Evolutionary conservation across 1,284 basidiomycete genomes (phyloP), one percentile per base, ranked within the genome.

Genomic region (Trichosporon coremiiforme): DNA sequence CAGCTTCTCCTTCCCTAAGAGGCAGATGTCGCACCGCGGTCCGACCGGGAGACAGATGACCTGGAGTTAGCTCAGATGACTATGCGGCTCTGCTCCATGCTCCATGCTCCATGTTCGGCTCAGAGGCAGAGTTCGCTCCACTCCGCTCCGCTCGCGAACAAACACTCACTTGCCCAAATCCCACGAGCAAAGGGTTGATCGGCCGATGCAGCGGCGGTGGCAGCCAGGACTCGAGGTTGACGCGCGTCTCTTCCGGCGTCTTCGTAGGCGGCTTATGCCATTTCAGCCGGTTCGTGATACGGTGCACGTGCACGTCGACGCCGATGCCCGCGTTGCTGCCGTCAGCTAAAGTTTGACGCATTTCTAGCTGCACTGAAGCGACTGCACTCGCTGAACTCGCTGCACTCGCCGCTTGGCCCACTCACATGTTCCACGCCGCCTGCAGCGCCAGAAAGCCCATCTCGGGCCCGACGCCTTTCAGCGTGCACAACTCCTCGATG

Each of bases 271-370:
- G 89, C 67, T 88, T 88, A 81, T 97, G 94, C 96, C 96, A 98
- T 22, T 91, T 90, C 0, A 98, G 84, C 20, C 95, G 87, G 76
- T 98, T 96, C 15, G 94, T 94, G 69, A 98, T 95, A 0, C 96
- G 86, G 76, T 98, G 95, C 0, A 99, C 96, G 78, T 99, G 95
- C 0, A 94, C 91, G 76, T 98, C 96, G 0, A 98, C 95, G 0
- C 96, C 96, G 47, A 99, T 97, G 0, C 95, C 96, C n/a, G 88
- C 86, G 76, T 97, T 95, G 63, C 93, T 93, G 75, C 70, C 5
- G 29, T 68, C 55, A 66, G 67, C 47, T 9, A 7, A 17, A 12
- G 10, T 22, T 35, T 25, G 47, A 3, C 20, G 2, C n/a, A 2
- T 47, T n/a, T n/a, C n/a, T 17, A 47, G 45, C 45, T 47, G 45